Base-by-base conservation (phyloP, 208 protist species). In the Leishmania aethiopica region DNA sequence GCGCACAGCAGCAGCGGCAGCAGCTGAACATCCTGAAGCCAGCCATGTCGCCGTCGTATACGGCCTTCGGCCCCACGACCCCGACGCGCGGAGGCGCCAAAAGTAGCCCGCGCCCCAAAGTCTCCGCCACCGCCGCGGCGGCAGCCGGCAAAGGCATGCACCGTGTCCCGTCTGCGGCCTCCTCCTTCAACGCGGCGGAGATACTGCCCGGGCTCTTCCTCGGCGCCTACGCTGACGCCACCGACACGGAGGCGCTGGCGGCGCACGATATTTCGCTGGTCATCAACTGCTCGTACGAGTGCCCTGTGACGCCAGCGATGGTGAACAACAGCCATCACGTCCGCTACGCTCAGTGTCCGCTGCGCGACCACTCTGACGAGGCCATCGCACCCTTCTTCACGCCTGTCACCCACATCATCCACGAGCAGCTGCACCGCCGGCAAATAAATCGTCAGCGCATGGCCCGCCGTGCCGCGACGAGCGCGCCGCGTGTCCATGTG, bases 311-410 rank as follows among this genome's bases (percentile, higher is more conserved):
- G 53, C 17, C 82, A 17, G 84, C 77, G 1, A 86, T 93, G 85
- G 75, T 45, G 42, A 45, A 80, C 75, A 93, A 95, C 71, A 11
- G 59, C 25, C 66, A 89, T 62, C 80, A 91, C 67, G 84, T 96
- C 22, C 89, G 86, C 28, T 91, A 90, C 86, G 42, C 90, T 32
- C 88, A 93, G 53, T 88, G 88, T 69, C 87, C 84, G 0, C 81
- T 97, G 47, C 85, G 88, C 28, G 94, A 97, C 76, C 89, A 95
- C 84, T 94, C 91, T 25, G 94, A 97, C 81, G 91, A 93, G 55
- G 78, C 70, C 71, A 93, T 95, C 75, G 53, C 84, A 13, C 84
- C 82, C 1, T 90, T 89, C 76, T 93, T 96, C 77, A n/a, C 81
- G 0, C 86, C 92, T 3, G 76, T 96, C n/a, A 85, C 91, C 22